phyloP scores from a whole-genome alignment of 2,329 filamentous ascomycete species.

The Zasmidium angulare region DNA sequence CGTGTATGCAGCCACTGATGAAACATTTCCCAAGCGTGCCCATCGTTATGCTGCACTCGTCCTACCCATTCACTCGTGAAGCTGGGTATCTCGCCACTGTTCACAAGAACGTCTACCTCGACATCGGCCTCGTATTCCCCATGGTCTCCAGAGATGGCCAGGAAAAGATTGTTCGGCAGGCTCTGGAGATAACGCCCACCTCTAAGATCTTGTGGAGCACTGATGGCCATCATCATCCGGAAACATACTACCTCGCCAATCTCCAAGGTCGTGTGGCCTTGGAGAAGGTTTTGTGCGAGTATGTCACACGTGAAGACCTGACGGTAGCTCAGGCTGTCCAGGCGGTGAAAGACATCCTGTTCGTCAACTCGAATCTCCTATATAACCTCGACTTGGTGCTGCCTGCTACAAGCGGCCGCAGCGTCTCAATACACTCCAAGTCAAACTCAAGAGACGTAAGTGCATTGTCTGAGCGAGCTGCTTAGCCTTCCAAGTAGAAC shows the following conservation, averaged over 20 bases:
- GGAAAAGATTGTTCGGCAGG: conserved; percentile 66
- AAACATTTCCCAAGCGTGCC: conserved; percentile 66
- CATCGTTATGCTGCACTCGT: conserved; percentile 75
- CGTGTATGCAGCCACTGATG: conserved; percentile 73
- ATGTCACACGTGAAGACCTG: conserved; percentile 64
- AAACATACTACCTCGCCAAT: conserved; percentile 73
- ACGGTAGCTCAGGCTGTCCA: conserved; percentile 61
- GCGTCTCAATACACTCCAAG: background rate
- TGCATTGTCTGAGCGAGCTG: background rate
- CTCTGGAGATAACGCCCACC: conserved; percentile 72
- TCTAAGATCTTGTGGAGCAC: conserved; percentile 79
- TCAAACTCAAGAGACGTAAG: background rate
- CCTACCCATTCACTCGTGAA: conserved; percentile 79
- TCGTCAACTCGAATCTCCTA: conserved; percentile 73
- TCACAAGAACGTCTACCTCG: conserved; percentile 77
- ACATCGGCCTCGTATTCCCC: conserved; percentile 81
- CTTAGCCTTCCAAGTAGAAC: background rate
- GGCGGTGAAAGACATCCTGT: conserved; percentile 67
- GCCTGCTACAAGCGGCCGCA: background rate
- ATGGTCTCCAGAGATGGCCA: conserved; percentile 75
- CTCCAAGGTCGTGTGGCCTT: conserved; percentile 70
- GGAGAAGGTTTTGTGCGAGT: conserved; percentile 66
- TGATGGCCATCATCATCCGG: conserved; percentile 76
- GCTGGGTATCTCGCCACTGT: conserved; percentile 74
- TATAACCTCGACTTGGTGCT: conserved; percentile 56